Percentiles rank a stretch among this genome's conserved stretches.
Conservation (phyloP, 2,329 filamentous ascomycete species). For the Chaetomiaceae sp. region DNA sequence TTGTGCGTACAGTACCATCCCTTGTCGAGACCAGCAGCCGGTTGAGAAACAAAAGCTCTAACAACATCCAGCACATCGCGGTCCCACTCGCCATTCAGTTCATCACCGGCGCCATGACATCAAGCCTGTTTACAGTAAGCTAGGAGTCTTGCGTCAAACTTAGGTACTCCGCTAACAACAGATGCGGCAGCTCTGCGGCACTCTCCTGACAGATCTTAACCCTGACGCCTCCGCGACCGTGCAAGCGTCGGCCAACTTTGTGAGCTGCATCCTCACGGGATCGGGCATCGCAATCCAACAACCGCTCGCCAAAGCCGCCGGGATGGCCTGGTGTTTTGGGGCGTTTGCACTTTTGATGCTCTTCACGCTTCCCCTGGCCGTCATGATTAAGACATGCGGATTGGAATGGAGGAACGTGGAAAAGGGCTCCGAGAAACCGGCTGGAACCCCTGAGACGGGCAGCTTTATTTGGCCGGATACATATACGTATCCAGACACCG, state of each 20-base stretch:
- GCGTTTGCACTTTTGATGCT: not conserved
- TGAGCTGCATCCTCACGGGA: not conserved
- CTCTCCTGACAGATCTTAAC: not conserved
- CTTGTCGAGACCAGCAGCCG: too few relatives aligned
- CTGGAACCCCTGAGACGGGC: too few relatives aligned
- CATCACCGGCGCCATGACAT: not conserved
- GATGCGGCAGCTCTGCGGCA: not conserved
- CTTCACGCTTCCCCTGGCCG: not conserved
- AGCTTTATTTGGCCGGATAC: not conserved
- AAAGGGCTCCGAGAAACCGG: too few relatives aligned
- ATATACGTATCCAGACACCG: too few relatives aligned
- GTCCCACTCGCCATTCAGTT: not conserved
- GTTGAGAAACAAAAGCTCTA: too few relatives aligned
- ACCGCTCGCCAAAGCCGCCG: not conserved
- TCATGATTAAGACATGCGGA: not conserved
- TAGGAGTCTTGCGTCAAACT: too few relatives aligned
- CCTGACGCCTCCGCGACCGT: not conserved
- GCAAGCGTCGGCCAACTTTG: not conserved
- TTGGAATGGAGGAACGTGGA: not conserved
- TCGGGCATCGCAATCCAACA: not conserved
- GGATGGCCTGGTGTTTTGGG: not conserved
- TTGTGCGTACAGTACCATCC: too few relatives aligned
- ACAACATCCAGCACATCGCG: not conserved
- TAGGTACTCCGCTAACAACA: too few relatives aligned
- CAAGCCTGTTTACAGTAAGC: not conserved